Base-by-base conservation (phyloP, 2,329 filamentous ascomycete species). In the Colletotrichum salicis region DNA sequence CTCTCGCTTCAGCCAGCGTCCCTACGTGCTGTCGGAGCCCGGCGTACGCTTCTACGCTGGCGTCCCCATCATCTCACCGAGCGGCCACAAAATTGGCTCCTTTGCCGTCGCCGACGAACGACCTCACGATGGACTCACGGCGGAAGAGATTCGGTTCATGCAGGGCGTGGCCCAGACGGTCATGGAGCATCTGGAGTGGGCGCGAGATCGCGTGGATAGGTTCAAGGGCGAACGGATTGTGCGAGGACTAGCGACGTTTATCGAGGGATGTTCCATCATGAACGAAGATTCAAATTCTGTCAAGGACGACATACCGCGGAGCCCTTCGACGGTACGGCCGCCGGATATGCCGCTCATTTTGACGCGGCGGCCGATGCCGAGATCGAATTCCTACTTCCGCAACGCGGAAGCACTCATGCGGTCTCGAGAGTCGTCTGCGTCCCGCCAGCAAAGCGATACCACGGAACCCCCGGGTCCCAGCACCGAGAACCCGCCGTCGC, bases 131-230 rank as follows among this genome's bases (percentile, higher is more conserved):
- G 86, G 86, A 0, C 76, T 92, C 22, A 81, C 80, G 12, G 76
- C 82, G 0, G 82, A 82, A 10, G 86, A 90, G 61, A 73, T 86
- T 2, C 82, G 84, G 27, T 90, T 89, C 60, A 81, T 93, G 77
- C 84, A 86, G 55, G 89, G 89, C 52, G 84, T 92, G 79, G 83
- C 86, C 0, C 81, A 81, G 22, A 86, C 89, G 4, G 83, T 90
- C 5, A 89, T 90, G 81, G 86, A 90, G 48, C 90, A 92, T 69
- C 78, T 93, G 10, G 89, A 90, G 79, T 87, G 84, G 82, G 87
- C 82, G 56, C 84, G 85, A 73, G 84, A 82, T 72, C 86, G 81
- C 64, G 87, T 84, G 67, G 88, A 86, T 74, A 87, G 86, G 74
- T 86, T 82, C 75, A 85, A 84, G 74, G 87, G 83, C 52, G 88